Evolutionary conservation across 2,329 filamentous ascomycete genomes (phyloP).

Genomic region (Curvularia lunata): DNA sequence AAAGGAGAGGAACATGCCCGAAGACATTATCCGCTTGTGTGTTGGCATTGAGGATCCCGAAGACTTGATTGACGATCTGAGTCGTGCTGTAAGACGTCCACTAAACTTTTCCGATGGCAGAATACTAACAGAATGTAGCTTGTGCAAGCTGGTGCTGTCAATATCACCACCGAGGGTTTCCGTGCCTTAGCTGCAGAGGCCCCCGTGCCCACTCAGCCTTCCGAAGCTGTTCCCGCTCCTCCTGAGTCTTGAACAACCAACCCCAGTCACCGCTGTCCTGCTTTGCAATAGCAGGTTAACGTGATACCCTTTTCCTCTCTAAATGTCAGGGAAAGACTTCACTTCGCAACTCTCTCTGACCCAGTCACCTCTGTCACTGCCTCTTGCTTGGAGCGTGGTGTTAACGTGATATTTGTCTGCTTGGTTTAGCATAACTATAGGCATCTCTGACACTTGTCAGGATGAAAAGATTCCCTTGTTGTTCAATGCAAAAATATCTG

Average conservation of each 20-base stretch:
- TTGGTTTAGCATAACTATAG: conserved; percentile 7
- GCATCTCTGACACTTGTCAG: conserved; percentile 7
- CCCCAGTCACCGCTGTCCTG: conserved; percentile 47
- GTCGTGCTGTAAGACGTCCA: conserved; percentile 75
- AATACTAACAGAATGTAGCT: conserved; percentile 55
- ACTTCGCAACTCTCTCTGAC: conserved; percentile 40
- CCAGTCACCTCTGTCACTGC: conserved; percentile 48
- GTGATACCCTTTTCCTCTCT: conserved; percentile 36
- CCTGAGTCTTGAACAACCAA: conserved; percentile 17
- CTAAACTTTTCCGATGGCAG: neutral
- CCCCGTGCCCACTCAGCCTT: conserved; percentile 2
- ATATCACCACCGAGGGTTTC: conserved; percentile 82
- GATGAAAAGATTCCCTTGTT: conserved; percentile 10
- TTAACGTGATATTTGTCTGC: conserved; percentile 45
- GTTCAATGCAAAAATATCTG: conserved; percentile 6
- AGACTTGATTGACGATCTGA: conserved; percentile 92
- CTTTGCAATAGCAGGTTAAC: conserved; percentile 37
- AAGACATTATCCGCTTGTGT: conserved; percentile 94
- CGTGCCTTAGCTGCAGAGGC: conserved; percentile 59
- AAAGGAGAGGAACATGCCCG: conserved; percentile 74
- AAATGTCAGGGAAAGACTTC: conserved; percentile 21
- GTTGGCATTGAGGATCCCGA: conserved; percentile 94
- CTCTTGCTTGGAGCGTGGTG: conserved; percentile 16
- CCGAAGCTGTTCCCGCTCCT: conserved; percentile 22
- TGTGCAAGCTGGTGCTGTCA: conserved; percentile 92